phyloP scores from a whole-genome alignment of 2,329 filamentous ascomycete genomes.

The Calonectria hawksworthii region DNA sequence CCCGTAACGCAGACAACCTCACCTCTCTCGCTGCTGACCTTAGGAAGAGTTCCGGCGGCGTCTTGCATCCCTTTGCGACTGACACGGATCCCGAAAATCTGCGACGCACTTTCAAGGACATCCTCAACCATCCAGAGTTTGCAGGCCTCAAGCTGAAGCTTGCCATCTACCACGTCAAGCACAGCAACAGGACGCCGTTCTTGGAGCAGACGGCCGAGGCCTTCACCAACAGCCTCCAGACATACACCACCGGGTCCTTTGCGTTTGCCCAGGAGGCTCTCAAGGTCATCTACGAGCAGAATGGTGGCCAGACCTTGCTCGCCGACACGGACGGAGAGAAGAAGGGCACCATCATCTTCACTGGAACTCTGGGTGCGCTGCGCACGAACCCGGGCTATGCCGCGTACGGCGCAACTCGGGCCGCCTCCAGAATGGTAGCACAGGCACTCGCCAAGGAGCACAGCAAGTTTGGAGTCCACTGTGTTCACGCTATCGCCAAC shows the following conservation, averaged over 20 bases:
- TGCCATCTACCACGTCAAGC: conserved; percentile 70
- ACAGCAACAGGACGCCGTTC: conserved; percentile 67
- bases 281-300: conserved; percentile 65
- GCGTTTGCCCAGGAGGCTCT: conserved; percentile 67
- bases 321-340: conserved; percentile 60
- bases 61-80: conserved; percentile 33
- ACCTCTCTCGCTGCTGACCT: conserved; percentile 55
- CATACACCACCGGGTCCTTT: conserved; percentile 69
- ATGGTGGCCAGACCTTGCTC: conserved; percentile 60
- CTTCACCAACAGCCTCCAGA: conserved; percentile 62
- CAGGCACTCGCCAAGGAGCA: conserved; percentile 70
- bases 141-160: conserved; percentile 63
- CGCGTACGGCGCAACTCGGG: conserved; percentile 67
- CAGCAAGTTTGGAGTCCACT: conserved; percentile 68
- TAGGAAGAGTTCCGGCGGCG: conserved; percentile 58
- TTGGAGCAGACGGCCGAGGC: conserved; percentile 65
- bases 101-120: conserved; percentile 46
- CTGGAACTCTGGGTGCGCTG: conserved; percentile 67
- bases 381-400: conserved; percentile 67
- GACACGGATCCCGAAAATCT: conserved; percentile 31
- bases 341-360: conserved; percentile 71
- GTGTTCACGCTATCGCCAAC: conserved; percentile 72
- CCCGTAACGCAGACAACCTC: conserved; percentile 37
- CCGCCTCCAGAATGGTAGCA: conserved; percentile 67
- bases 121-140: conserved; percentile 63